Conservation (phyloP, 306 rosid species). For the Prunus davidiana region DNA sequence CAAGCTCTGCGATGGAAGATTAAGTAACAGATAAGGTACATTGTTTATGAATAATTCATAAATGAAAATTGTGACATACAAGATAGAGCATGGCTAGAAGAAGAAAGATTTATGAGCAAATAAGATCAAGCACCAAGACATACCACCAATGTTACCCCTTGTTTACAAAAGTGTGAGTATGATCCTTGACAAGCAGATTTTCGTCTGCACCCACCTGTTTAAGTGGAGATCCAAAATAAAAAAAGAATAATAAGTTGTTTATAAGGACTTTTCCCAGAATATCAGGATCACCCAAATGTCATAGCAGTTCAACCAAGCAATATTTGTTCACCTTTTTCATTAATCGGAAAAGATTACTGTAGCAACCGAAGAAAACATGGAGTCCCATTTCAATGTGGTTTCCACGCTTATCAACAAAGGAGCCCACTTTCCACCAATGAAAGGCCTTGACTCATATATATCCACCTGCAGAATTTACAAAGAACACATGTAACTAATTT, state of each 20-base stretch:
- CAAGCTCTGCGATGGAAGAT: constrained; percentile 73
- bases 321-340: constrained; percentile 75
- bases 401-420: constrained; percentile 86
- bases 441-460: constrained; percentile 82
- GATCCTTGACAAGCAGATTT: constrained; percentile 94
- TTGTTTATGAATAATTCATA: neutral
- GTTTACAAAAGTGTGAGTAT: constrained; percentile 91
- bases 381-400: constrained; percentile 99
- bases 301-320: constrained; percentile 16
- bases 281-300: neutral
- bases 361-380: constrained; percentile 97
- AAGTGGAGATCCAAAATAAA: constrained; percentile 16
- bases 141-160: constrained; percentile 97
- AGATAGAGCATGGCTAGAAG: constrained; percentile 10
- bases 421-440: constrained; percentile 97
- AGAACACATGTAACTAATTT: neutral
- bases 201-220: constrained; percentile 81
- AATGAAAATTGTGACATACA: constrained; percentile 2
- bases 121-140: constrained; percentile 27
- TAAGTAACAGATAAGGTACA: constrained; percentile 20
- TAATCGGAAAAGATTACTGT: constrained; percentile 91
- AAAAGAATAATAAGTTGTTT: neutral
- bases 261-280: no score
- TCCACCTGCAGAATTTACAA: constrained; percentile 68
- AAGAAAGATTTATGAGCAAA: neutral